phyloP scores from a whole-genome alignment of 495 filamentous ascomycete species.

The Talaromyces ruber region DNA sequence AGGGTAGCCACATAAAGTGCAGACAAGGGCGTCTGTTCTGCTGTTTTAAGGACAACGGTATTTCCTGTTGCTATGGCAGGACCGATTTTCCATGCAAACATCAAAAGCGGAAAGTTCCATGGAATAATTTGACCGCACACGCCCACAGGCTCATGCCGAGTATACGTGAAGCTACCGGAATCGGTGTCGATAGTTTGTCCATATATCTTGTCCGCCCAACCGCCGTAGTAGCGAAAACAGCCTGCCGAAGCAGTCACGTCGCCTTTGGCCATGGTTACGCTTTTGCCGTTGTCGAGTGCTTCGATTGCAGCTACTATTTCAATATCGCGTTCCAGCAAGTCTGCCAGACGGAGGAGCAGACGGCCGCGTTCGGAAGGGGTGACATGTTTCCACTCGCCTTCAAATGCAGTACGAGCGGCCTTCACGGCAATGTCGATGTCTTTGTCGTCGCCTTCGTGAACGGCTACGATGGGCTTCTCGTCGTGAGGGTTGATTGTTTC shows the following conservation, averaged over 20 bases:
- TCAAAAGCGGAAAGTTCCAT: conserved; percentile 85
- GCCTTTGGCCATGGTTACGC: conserved; percentile 67
- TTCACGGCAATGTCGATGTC: conserved; percentile 75
- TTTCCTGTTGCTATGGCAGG: conserved; percentile 83
- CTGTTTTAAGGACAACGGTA: conserved; percentile 84
- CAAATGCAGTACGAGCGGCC: conserved; percentile 83
- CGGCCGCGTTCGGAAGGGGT: conserved; percentile 71
- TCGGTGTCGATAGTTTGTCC: conserved; percentile 82
- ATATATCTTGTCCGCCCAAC: conserved; percentile 96
- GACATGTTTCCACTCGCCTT: conserved; percentile 64
- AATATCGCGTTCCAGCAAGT: conserved; percentile 73
- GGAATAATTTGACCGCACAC: conserved; percentile 80
- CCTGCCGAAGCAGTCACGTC: conserved; percentile 60
- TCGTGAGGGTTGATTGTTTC: conserved; percentile 61
- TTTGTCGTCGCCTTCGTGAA: conserved; percentile 87
- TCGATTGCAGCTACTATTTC: conserved; percentile 78
- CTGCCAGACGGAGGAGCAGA: conserved; percentile 69
- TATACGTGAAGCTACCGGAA: conserved; percentile 71
- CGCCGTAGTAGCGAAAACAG: conserved; percentile 80
- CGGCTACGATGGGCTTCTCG: conserved; percentile 64
- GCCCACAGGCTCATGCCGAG: conserved; percentile 64
- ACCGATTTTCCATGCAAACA: conserved; percentile 84
- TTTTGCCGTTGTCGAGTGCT: conserved; percentile 93
- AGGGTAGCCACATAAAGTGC: conserved; percentile 71
- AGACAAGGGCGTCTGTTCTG: conserved; percentile 92